Conservation (phyloP, 495 filamentous ascomycete species). For the Cetradonia linearis region DNA sequence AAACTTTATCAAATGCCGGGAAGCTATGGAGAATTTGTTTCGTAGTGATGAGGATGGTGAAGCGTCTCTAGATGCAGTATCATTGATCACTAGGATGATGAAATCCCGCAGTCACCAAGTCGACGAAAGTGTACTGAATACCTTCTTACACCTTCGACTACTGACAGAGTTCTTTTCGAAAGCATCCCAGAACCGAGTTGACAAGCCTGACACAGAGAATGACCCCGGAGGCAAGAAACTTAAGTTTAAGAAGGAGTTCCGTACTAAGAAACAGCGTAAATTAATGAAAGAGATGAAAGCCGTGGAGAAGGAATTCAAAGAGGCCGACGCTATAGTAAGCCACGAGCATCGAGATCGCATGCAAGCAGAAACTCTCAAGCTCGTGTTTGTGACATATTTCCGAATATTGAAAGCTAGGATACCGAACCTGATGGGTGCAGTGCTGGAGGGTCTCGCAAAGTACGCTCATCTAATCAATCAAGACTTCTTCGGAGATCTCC, state of each 20-base stretch:
- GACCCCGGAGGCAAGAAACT: constrained; percentile 45
- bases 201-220: constrained; percentile 37
- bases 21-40: constrained; percentile 74
- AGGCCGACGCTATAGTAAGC: constrained; percentile 80
- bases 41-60: constrained; percentile 78
- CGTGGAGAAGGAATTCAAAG: constrained; percentile 84
- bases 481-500: constrained; percentile 92
- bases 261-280: constrained; percentile 67
- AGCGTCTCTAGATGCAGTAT: constrained; percentile 76
- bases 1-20: constrained; percentile 66
- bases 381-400: constrained; percentile 92
- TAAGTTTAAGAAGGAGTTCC: constrained; percentile 65
- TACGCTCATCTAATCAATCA: constrained; percentile 96
- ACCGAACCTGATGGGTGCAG: constrained; percentile 79
- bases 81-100: constrained; percentile 86
- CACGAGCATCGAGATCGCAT: constrained; percentile 87
- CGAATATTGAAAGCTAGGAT: constrained; percentile 73
- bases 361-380: constrained; percentile 87
- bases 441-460: constrained; percentile 80
- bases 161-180: constrained; percentile 79
- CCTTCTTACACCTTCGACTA: constrained; percentile 81
- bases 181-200: constrained; percentile 62
- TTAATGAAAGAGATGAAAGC: constrained; percentile 69
- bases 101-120: constrained; percentile 69
- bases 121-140: constrained; percentile 77